phyloP scores from a whole-genome alignment of 1,284 basidiomycete species.

The Boletellus dicymbophilus region DNA sequence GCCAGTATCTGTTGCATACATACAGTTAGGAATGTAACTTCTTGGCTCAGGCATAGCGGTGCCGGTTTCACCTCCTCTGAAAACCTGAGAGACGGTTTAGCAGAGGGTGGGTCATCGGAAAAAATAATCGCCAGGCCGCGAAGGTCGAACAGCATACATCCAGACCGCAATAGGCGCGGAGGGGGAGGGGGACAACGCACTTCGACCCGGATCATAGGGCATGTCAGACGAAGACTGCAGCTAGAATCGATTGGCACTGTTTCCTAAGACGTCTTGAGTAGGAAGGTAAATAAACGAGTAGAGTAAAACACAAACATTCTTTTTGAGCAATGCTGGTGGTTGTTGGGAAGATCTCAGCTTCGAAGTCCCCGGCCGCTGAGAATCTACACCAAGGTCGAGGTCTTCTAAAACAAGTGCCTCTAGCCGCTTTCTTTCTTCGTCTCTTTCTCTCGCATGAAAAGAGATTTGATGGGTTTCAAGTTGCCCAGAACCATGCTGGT shows the following conservation, averaged over 20 bases:
- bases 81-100: conserved; percentile 42
- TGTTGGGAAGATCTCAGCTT: conserved; percentile 7
- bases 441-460: conserved; percentile 27
- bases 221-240: conserved; percentile 32
- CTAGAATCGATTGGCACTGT: conserved; percentile 1
- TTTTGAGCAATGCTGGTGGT: conserved; percentile 2
- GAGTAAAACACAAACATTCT: conserved; percentile 24
- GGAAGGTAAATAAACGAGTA: conserved; percentile 2
- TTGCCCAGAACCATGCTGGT: conserved; percentile 5
- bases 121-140: conserved; percentile 55
- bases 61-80: conserved; percentile 19
- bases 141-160: conserved; percentile 65
- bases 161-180: conserved; percentile 51
- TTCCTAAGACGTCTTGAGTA: conserved; percentile 16
- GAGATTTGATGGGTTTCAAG: conserved; percentile 27
- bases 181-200: conserved; percentile 56
- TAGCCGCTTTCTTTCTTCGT: conserved; percentile 41
- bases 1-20: conserved; percentile 47
- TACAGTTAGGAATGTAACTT: conserved; percentile 18
- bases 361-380: conserved; percentile 30
- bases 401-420: conserved; percentile 58
- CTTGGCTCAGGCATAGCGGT: background rate
- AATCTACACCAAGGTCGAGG: conserved; percentile 51
- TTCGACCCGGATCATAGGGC: conserved; percentile 60
- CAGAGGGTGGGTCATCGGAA: conserved; percentile 32